Base-by-base conservation (phyloP, 2,329 filamentous ascomycete genomes). In the Onygenales sp. region DNA sequence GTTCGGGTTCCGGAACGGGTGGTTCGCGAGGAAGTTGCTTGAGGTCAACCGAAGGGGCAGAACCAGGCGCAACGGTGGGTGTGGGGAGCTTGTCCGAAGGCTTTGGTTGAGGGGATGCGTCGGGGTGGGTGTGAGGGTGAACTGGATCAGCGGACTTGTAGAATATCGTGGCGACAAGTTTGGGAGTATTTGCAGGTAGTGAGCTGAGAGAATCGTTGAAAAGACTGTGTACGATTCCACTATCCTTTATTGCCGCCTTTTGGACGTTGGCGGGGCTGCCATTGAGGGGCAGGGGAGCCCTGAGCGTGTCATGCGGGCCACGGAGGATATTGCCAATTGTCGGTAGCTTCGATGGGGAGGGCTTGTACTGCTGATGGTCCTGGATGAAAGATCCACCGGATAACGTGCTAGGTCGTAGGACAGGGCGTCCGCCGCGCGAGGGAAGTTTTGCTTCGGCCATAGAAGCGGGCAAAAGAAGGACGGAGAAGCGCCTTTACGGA, bases 1-100 rank as follows among this genome's bases (percentile, higher is more conserved):
- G 76, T 54, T 78, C 75, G 5, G 77, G 76, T 55, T 78, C 78
- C 1, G 75, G 76, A 13, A 74, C 75, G 2, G 76, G 76, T 1
- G 78, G 78, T 60, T 80, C 77, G 43, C 78, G 75, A 2, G 78
- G 78, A 57, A 78, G 75, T 58, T 77, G 75, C 53, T 72, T 70
- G 41, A 80, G 69, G 55, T 77, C 75, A 42, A 73, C 66, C 27
- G 77, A 77, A 9, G 77, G 77, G 1, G 75, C 75, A 32, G 72
- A 75, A 51, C 76, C 76, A 52, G 68, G 64, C 8, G 68, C 71
- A 21, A 74, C 68, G 42, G 63, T 64, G 17, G 72, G 72, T 13
- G 68, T 61, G 4, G 70, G 73, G 14, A 74, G 64, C 41, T 62
- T 63, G 53, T 74, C 70, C 36, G 69, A 70, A 13, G 66, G 55